Base-by-base conservation (phyloP, 352 stramenopile genomes). In the Globisporangium solare region DNA sequence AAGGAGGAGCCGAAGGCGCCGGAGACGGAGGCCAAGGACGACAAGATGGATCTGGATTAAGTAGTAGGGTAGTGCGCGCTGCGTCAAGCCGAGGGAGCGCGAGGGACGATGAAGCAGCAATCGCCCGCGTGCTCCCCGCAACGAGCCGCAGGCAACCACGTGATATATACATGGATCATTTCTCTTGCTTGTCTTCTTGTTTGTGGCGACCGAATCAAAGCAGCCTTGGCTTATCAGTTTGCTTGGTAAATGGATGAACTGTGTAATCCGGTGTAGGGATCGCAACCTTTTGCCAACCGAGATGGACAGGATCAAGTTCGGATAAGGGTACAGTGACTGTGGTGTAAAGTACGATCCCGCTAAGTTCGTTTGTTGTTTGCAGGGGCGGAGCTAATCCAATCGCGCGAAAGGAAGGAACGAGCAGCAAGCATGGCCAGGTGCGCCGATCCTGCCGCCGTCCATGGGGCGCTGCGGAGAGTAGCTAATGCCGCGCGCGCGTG, bases 21-120 rank as follows among this genome's bases (percentile, higher is more conserved):
- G 60, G 64, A 76, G 35, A 47, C 48, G 13, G 71, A 86, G 35
- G 61, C 61, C 43, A 81, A 86, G 71, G 65, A 72, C 12, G 79
- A 92, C 47, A 94, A 94, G 70, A 94, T 94, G 84, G 84, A 94
- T 54, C 68, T 94, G 52, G 84, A 94, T 59, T 94, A 92, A 79
- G 64, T 47, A 13, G 18, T 22, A 5, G 15, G 2, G 35, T 17
- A 56, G 6, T n/a, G 32, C 20, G 32, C 20, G 47, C 10, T 42
- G 17, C 1, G 14, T 37, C 6, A 17, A 41, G 12, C 11, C 22
- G 46, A 51, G 27, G 21, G 47, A n/a, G n/a, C n/a, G n/a, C n/a
- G n/a, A 42, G 27, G 14, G 27, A 35, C 27, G 27, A 14, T 43
- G 27, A 21, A 17, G 37, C n/a, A 40, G n/a, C 32, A 37, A 17